Evolutionary conservation across 768 basidiomycete species (phyloP).

Genomic region (Nevesoporus exiguus): DNA sequence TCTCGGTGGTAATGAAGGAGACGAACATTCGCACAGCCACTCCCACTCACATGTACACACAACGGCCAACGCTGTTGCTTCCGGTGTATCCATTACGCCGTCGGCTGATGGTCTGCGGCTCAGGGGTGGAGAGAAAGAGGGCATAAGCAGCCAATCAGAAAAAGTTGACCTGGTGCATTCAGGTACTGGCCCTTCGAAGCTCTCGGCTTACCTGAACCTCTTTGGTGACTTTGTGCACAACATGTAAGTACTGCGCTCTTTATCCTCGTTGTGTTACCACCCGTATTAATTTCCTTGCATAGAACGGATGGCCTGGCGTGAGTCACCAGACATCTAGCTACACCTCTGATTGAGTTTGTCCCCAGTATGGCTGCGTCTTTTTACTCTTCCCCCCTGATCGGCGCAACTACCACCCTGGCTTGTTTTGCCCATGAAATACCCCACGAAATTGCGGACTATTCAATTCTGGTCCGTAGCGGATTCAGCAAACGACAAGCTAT

Average conservation of each 20-base stretch:
- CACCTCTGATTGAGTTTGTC: constrained; percentile 1
- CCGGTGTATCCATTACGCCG: constrained; percentile 43
- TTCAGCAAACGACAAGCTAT: constrained; percentile 91
- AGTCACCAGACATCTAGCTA: constrained; percentile 30
- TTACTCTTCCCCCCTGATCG: constrained; percentile 91
- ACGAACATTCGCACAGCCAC: constrained; percentile 48
- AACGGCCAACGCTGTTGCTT: constrained; percentile 35
- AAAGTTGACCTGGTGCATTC: constrained; percentile 21
- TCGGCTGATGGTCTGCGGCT: constrained; percentile 48
- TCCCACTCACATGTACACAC: constrained; percentile 53
- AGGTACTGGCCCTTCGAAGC: constrained; percentile 62
- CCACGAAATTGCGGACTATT: constrained; percentile 96
- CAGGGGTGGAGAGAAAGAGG: constrained; percentile 35
- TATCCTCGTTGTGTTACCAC: constrained; percentile 10
- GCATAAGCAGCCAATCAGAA: constrained; percentile 21
- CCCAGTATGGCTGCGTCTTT: constrained; percentile 91
- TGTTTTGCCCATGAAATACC: constrained; percentile 96
- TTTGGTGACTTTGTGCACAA: constrained; percentile 95
- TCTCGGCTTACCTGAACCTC: constrained; percentile 89
- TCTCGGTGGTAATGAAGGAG: constrained; percentile 57
- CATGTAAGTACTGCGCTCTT: constrained; percentile 49
- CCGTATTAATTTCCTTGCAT: constrained; percentile 14
- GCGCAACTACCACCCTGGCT: constrained; percentile 91
- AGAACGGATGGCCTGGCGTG: constrained; percentile 93
- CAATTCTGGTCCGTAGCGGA: constrained; percentile 85